A percentile compares a stretch with the other conserved stretches of the same genome.
phyloP scores from a whole-genome alignment of 2,329 filamentous ascomycete genomes.

The Cryphonectria nitschkei region DNA sequence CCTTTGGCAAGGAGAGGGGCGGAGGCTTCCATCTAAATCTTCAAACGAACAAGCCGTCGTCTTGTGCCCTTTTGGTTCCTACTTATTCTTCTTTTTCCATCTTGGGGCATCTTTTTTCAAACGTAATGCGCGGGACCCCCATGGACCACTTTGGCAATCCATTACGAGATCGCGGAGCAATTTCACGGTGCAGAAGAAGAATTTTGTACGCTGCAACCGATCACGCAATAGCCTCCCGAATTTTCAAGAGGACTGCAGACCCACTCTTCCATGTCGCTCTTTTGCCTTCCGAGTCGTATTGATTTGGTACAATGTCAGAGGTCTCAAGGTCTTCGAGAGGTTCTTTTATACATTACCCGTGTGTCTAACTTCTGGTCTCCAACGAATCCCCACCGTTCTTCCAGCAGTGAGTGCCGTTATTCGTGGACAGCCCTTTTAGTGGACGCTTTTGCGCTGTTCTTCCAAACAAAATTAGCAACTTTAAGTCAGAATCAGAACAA shows the following conservation, averaged over 20 bases:
- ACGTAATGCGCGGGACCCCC: not conserved
- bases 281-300: not conserved
- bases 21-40: not conserved
- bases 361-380: no score
- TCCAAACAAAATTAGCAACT: no score
- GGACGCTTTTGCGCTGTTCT: no score
- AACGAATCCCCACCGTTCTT: no score
- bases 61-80: not conserved
- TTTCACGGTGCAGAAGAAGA: not conserved
- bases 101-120: not conserved
- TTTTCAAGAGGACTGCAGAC: not conserved
- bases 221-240: constrained; percentile 2
- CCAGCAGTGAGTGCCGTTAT: no score
- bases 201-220: constrained; percentile 1
- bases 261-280: not conserved
- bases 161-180: constrained; percentile 1
- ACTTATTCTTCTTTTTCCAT: not conserved
- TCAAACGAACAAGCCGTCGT: not conserved
- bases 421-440: no score
- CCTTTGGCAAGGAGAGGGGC: not conserved
- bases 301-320: not conserved
- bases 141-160: not conserved
- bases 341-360: not conserved
- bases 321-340: not conserved
- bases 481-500: no score